Conservation (phyloP, 306 rosid genomes). For the Glycine tomentella region DNA sequence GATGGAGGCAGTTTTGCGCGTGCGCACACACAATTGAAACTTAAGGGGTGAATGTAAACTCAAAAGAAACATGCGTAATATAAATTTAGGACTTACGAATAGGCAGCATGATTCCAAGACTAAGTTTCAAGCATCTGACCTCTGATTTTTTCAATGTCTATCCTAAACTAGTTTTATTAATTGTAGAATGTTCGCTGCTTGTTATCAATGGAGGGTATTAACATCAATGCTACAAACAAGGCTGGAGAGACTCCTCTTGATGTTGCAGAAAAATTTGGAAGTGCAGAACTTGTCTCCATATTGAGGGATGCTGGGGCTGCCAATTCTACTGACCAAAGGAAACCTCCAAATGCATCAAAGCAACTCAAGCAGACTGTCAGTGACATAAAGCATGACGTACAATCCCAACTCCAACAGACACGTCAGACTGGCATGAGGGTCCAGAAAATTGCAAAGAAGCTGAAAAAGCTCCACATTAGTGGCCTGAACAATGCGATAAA, state of each 20-base stretch:
- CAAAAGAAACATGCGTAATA: neutral
- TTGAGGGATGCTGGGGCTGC: slow-evolving; percentile 90
- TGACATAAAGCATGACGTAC: slow-evolving; percentile 92
- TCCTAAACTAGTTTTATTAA: slow-evolving; percentile 46
- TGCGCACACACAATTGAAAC: too few species aligned
- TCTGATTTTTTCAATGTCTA: slow-evolving; percentile 23
- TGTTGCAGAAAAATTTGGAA: slow-evolving; percentile 85
- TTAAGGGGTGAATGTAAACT: too few species aligned
- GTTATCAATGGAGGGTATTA: slow-evolving; percentile 66
- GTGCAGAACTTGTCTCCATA: slow-evolving; percentile 80
- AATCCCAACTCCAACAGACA: slow-evolving; percentile 91
- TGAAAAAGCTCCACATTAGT: slow-evolving; percentile 92
- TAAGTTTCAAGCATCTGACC: neutral
- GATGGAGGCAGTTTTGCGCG: too few species aligned
- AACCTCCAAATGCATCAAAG: slow-evolving; percentile 78
- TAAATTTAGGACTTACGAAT: neutral
- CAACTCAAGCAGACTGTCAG: slow-evolving; percentile 98
- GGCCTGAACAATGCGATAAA: slow-evolving; percentile 96
- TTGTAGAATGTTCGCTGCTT: slow-evolving; percentile 81
- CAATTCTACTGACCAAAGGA: slow-evolving; percentile 74
- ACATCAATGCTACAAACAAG: slow-evolving; percentile 75
- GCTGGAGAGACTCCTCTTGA: slow-evolving; percentile 94
- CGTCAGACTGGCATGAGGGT: slow-evolving; percentile 91
- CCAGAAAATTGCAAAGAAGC: slow-evolving; percentile 89
- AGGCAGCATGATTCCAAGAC: slow-evolving; percentile 11